Evolutionary conservation across 2,329 filamentous ascomycete genomes (phyloP).

Genomic region (Phyllosticta citriasiana): DNA sequence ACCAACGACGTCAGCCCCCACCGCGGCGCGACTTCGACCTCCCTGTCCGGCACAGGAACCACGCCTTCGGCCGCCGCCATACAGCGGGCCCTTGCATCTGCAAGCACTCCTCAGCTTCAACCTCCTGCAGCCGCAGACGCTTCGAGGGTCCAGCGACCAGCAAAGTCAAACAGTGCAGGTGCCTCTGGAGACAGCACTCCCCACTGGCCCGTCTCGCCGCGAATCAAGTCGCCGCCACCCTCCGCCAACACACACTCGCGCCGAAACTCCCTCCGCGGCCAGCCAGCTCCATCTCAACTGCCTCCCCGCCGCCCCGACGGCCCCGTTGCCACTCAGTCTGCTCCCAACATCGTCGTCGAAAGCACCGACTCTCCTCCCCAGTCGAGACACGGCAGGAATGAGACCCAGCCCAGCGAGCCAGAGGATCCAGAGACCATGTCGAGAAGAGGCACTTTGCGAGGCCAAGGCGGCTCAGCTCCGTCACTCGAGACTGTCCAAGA

Average conservation of each 20-base stretch:
- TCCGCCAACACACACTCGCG: constrained; percentile 31
- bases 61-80: constrained; percentile 53
- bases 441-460: constrained; percentile 38
- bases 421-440: constrained; percentile 26
- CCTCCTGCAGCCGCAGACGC: constrained; percentile 50
- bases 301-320: constrained; percentile 3
- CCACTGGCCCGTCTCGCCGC: constrained; percentile 68
- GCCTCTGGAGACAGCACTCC: constrained; percentile 40
- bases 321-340: constrained; percentile 14
- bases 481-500: constrained; percentile 87
- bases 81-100: constrained; percentile 58
- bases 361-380: constrained; percentile 13
- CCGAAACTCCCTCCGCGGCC: constrained; percentile 29
- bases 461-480: constrained; percentile 46
- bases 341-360: constrained; percentile 37
- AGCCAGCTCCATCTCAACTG: constrained; percentile 23
- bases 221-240: constrained; percentile 68
- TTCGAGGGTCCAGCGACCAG: constrained; percentile 50
- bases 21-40: constrained; percentile 20
- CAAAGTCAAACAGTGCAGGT: constrained; percentile 49
- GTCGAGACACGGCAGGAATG: constrained; percentile 16
- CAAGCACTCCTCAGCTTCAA: constrained; percentile 56
- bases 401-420: constrained; percentile 19
- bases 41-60: constrained; percentile 23
- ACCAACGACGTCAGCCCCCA: constrained; percentile 30